Evolutionary conservation across 2,329 filamentous ascomycete species (phyloP).

Genomic region (Zymoseptoria crescenta): DNA sequence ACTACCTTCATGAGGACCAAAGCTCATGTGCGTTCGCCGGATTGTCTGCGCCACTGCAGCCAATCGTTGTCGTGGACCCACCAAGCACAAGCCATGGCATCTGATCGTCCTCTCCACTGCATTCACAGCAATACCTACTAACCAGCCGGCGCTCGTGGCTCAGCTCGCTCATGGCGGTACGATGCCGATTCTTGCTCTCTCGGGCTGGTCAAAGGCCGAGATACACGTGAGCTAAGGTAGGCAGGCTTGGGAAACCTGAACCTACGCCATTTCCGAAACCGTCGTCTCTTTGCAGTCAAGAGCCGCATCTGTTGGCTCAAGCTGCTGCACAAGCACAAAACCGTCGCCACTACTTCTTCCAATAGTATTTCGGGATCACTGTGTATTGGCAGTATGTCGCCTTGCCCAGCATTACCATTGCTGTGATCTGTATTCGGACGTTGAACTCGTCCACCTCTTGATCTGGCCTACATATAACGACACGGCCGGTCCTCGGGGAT

Average conservation of each 20-base stretch:
- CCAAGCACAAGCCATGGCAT: neutral
- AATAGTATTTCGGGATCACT: constrained; percentile 23
- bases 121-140: neutral
- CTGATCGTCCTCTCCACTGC: neutral
- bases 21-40: neutral
- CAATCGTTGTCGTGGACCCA: neutral
- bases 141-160: constrained; percentile 1
- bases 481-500: neutral
- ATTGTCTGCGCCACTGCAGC: neutral
- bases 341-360: constrained; percentile 23
- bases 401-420: constrained; percentile 13
- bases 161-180: constrained; percentile 14
- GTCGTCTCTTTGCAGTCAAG: constrained; percentile 8
- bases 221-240: neutral
- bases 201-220: neutral
- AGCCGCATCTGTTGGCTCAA: constrained; percentile 16
- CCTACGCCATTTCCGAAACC: constrained; percentile 8
- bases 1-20: neutral
- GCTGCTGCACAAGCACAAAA: constrained; percentile 22
- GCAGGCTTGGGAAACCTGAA: neutral
- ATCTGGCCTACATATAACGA: neutral
- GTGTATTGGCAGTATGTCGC: constrained; percentile 23
- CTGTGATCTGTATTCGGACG: neutral
- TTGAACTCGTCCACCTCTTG: neutral
- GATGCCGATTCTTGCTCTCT: constrained; percentile 12